Conservation (phyloP, 495 filamentous ascomycete species). For the Aspergillus baeticus region DNA sequence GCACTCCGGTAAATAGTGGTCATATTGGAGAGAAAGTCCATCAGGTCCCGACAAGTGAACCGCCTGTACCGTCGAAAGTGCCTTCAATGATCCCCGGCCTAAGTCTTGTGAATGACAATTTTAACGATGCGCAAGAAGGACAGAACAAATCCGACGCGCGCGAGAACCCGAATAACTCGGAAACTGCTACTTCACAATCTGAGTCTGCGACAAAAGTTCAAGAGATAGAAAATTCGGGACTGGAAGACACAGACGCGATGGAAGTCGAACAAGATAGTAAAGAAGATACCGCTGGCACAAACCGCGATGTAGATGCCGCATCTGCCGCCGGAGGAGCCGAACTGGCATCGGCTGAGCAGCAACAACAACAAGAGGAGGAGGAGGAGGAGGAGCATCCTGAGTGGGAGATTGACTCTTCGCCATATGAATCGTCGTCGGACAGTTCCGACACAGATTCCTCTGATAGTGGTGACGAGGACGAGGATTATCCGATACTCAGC, state of each 20-base stretch:
- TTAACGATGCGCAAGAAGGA: slow-evolving; percentile 15
- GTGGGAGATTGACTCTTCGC: slow-evolving; percentile 67
- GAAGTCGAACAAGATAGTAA: slow-evolving; percentile 30
- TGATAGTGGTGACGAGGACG: slow-evolving; percentile 63
- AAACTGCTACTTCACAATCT: slow-evolving; percentile 1
- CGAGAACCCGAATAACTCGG: slow-evolving; percentile 5
- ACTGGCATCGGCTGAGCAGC: slow-evolving; percentile 22
- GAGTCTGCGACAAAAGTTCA: background rate
- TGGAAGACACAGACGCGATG: slow-evolving; percentile 27
- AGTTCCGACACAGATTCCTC: slow-evolving; percentile 52
- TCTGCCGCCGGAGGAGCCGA: slow-evolving; percentile 6
- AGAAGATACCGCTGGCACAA: background rate
- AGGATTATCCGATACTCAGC: slow-evolving; percentile 68
- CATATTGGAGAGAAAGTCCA: slow-evolving; percentile 5
- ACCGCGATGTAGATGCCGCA: background rate
- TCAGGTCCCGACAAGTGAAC: slow-evolving; percentile 6
- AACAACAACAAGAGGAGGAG: no score
- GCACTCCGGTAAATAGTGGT: slow-evolving; percentile 20
- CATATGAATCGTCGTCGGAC: slow-evolving; percentile 56
- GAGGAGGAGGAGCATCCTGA: slow-evolving; percentile 67
- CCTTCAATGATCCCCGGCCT: slow-evolving; percentile 39
- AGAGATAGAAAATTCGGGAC: slow-evolving; percentile 9
- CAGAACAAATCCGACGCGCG: slow-evolving; percentile 18
- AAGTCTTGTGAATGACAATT: slow-evolving; percentile 33
- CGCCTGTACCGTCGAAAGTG: slow-evolving; percentile 14